Evolutionary conservation across 352 stramenopile genomes (phyloP), one percentile per base, ranked within the genome.

Genomic region (Phytophthora syringae): DNA sequence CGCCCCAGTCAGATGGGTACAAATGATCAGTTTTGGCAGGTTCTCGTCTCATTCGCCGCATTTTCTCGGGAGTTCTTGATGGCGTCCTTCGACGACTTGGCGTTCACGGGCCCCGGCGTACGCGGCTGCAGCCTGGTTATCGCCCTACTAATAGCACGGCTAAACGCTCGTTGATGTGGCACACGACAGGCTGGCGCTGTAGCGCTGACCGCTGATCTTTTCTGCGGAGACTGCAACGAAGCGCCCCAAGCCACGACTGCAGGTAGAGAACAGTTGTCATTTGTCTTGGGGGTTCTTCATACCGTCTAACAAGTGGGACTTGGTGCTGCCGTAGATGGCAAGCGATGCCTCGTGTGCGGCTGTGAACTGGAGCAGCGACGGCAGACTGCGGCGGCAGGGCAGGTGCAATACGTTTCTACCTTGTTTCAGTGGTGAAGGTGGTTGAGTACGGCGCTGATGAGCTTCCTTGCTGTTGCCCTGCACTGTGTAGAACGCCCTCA

Each of bases 71-170:
- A 5, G n/a, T n/a, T n/a, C n/a, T n/a, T 13, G 18, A 91, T 91
- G 77, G 67, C 80, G 32, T 86, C 84, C 18, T 92, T 89, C 70
- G 84, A 92, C 67, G 84, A 92, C 59, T 70, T 92, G 44, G 84
- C 84, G 16, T 92, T 92, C 67, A 77, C 57, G 9, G 60, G 64
- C 1, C 60, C 69, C 47, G 45, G 56, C 24, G 63, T 76, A 56
- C 42, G 63, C 56, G 25, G 20, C 18, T 40, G 40, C 1, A 21
- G 36, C 16, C 2, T 42, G 7, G 15, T 21, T 21, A 6, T 7
- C n/a, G n/a, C n/a, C n/a, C n/a, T n/a, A n/a, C n/a, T n/a, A n/a
- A n/a, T n/a, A n/a, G n/a, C n/a, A n/a, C n/a, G n/a, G n/a, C n/a
- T n/a, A n/a, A n/a, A n/a, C n/a, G n/a, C n/a, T n/a, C n/a, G n/a